Evolutionary conservation across 2,329 filamentous ascomycete species (phyloP), one percentile per base, ranked within the genome.

Genomic region (Fusarium redolens): DNA sequence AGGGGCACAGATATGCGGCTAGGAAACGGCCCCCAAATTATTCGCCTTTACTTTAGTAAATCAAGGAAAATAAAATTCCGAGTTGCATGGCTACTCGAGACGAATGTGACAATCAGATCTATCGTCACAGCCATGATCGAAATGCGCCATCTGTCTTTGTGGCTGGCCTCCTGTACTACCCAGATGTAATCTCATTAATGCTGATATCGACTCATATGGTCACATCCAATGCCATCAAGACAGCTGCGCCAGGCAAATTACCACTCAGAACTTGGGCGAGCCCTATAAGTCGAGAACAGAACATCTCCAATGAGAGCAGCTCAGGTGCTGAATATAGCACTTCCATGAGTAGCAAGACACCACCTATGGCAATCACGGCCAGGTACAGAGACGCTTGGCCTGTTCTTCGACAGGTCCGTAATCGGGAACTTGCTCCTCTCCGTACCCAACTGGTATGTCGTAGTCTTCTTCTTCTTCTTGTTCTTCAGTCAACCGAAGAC

Each of bases 11-110:
- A 1, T 20, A 52, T 52, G 33, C 50, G 5, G 50, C 50, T 37
- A 37, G 9, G 50, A 28, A 37, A 52, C 9, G n/a, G 22, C 50
- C 50, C 50, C 50, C 31, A 52, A 52, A 52, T 52, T 12, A n/a
- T 28, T 52, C 17, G 18, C 6, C 22, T 28, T 3, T 12, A 35
- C 7, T 15, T 52, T n/a, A 3, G 20, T 28, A 8, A 52, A 52
- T 9, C 22, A 52, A 12, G 50, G 33, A 38, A 37, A 37, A 37
- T 37, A 52, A 37, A 37, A 17, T 28, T 28, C 50, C 4, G 33
- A 37, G 0, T 12, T 20, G 31, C 48, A 20, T 35, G 31, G 48
- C 2, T 7, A 15, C 1, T 52, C 13, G 9, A 25, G 22, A 20
- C 3, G 4, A 28, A 37, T 20, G 31, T 25, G 7, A 51, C 13